phyloP scores from a whole-genome alignment of 768 basidiomycete species.

The Lactifluus pinguis region DNA sequence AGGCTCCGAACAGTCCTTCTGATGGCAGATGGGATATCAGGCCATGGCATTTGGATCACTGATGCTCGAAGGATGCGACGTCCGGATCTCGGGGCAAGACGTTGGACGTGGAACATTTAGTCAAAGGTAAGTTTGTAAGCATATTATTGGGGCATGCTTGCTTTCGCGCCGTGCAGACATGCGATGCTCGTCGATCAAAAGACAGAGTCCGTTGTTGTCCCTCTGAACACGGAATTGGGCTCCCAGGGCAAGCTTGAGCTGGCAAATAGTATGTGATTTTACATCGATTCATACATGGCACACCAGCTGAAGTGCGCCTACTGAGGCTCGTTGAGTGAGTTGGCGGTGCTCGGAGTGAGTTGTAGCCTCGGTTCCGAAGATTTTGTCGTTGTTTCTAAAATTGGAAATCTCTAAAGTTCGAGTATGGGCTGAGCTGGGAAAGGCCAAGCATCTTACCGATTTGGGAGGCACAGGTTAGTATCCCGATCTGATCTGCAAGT shows the following conservation, averaged over 20 bases:
- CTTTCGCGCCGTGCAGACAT: conserved; percentile 36
- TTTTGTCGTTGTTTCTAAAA: neutral
- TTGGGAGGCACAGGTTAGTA: conserved; percentile 80
- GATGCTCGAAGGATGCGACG: conserved; percentile 71
- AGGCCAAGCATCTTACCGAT: conserved; percentile 71
- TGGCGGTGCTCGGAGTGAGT: conserved; percentile 78
- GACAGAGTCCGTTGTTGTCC: conserved; percentile 70
- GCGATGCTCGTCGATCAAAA: conserved; percentile 89
- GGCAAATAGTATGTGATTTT: conserved; percentile 60
- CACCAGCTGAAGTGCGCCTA: neutral
- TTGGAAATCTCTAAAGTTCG: conserved; percentile 44
- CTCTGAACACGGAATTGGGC: conserved; percentile 62
- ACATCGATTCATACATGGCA: neutral
- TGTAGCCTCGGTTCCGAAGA: neutral
- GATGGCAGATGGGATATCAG: conserved; percentile 28
- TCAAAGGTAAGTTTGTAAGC: conserved; percentile 40
- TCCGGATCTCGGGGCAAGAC: conserved; percentile 90
- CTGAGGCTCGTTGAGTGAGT: conserved; percentile 77
- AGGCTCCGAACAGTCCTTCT: neutral
- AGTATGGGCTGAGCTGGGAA: conserved; percentile 89
- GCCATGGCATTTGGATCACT: conserved; percentile 84
- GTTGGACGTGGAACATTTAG: conserved; percentile 88
- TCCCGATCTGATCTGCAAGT: neutral
- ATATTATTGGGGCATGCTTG: neutral
- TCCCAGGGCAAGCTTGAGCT: conserved; percentile 62